Base-by-base conservation (phyloP, 1,139 yeast genomes). In the Saccharomycopsis phalli region DNA sequence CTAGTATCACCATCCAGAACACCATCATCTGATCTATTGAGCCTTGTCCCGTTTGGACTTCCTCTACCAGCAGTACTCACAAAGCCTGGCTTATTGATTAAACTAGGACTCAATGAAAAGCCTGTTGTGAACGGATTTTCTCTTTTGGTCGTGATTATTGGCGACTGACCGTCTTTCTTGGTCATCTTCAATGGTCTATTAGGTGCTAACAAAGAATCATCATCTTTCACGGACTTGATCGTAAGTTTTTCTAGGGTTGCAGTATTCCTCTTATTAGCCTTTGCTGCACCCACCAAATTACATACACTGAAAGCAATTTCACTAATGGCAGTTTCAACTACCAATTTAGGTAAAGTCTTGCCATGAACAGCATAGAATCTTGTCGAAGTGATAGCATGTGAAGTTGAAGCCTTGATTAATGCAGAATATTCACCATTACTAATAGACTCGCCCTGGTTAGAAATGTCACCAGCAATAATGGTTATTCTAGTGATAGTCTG, bases 301-400 rank as follows among this genome's bases (percentile, higher is more conserved):
- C 88, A 77, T 11, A 86, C 71, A 1, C 87, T 69, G 52, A 79
- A 80, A 11, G 79, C 69, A 35, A 88, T 62, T 54, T 87, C 95
- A 27, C 84, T 73, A 8, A 86, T 65, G 0, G 96, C 81, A 20
- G 88, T 76, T 59, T 86, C 84, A 30, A 88, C 68, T 7, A 87
- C 71, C 27, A 82, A 65, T 42, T 71, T 71, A 1, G 97, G 96
- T 40, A 86, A 62, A 11, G 83, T 54, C 6, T 71, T 70, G 4
- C 72, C 65, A 47, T 82, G 78, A 4, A 76, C 63, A 1, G 84
- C 76, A 57, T 67, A 83, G 55, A 86, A 86, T 53, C 95, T 71
- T 0, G 94, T 73, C 0, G 91, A 73, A 3, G 95, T 77, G 37
- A 88, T 74, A 1, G 81, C 71, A 60, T 81, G 87, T 22, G 87